Evolutionary conservation across 129 eudicot species (phyloP).

Genomic region (Arctium minus): DNA sequence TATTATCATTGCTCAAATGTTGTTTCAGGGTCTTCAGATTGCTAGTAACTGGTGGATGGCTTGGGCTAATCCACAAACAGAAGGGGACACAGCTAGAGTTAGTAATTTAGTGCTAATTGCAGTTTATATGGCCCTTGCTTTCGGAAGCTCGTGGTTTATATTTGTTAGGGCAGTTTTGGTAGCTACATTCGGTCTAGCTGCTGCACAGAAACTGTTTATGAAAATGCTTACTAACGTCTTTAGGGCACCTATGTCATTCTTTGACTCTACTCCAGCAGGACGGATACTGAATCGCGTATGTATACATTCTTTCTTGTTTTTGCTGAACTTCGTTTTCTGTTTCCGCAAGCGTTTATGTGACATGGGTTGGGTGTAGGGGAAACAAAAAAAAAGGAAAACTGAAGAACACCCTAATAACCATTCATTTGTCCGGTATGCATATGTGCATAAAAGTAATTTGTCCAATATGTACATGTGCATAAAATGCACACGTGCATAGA

Average conservation of each 20-base stretch:
- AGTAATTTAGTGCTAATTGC: constrained; percentile 58
- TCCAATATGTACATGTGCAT: not conserved
- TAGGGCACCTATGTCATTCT: constrained; percentile 97
- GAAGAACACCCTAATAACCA: not conserved
- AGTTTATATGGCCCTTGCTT: constrained; percentile 91
- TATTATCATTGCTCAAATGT: constrained; percentile 69
- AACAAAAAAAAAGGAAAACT: not conserved
- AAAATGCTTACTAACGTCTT: constrained; percentile 82
- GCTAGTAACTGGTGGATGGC: constrained; percentile 99
- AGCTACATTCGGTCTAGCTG: constrained; percentile 80
- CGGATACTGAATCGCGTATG: constrained; percentile 76
- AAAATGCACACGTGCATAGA: no score
- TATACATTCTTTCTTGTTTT: not conserved
- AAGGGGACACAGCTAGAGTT: constrained; percentile 59
- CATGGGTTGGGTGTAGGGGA: not conserved
- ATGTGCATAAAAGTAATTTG: not conserved
- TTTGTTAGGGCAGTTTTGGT: constrained; percentile 84
- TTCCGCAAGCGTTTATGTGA: constrained; percentile 2
- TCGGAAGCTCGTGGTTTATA: constrained; percentile 87
- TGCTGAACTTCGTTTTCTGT: not conserved
- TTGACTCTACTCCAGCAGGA: constrained; percentile 96
- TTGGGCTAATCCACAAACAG: constrained; percentile 96
- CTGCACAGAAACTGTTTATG: constrained; percentile 76
- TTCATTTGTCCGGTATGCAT: not conserved
- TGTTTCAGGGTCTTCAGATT: constrained; percentile 82